Evolutionary conservation across 805 yeast species (phyloP).

Genomic region (Wickerhamomyces bisporus): DNA sequence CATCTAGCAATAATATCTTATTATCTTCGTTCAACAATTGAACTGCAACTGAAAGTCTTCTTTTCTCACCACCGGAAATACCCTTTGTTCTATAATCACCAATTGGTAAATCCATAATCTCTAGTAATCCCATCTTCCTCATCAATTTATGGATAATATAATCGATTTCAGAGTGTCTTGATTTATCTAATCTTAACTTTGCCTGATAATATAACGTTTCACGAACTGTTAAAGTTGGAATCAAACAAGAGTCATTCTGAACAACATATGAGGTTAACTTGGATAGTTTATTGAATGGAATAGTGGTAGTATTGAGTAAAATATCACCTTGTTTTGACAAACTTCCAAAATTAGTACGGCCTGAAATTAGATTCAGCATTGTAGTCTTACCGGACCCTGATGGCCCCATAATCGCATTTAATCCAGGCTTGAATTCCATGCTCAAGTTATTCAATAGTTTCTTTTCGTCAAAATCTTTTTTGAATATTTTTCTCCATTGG

Average conservation of each 20-base stretch:
- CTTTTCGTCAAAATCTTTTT: conserved; percentile 9
- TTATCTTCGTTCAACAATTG: conserved; percentile 66
- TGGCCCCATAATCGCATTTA: conserved; percentile 77
- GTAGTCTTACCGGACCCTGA: conserved; percentile 79
- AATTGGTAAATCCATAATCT: conserved; percentile 27
- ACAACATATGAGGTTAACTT: conserved; percentile 64
- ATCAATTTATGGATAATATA: conserved; percentile 52
- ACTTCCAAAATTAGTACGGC: conserved; percentile 36
- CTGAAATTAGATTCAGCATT: conserved; percentile 55
- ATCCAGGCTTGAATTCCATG: conserved; percentile 65
- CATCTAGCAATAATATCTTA: conserved; percentile 68
- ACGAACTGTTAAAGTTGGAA: conserved; percentile 67
- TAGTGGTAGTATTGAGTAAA: conserved; percentile 34
- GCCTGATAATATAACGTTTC: conserved; percentile 78
- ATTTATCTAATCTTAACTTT: conserved; percentile 49
- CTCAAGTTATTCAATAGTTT: conserved; percentile 34
- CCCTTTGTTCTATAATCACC: conserved; percentile 60
- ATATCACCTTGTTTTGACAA: conserved; percentile 34
- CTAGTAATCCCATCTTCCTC: conserved; percentile 57
- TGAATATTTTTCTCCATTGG: conserved; percentile 2
- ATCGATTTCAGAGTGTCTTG: conserved; percentile 38
- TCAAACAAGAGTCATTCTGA: conserved; percentile 71
- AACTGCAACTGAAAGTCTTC: conserved; percentile 78
- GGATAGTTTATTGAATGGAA: conserved; percentile 29
- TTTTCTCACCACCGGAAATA: conserved; percentile 74